These are phyloP conservation scores for Cephaloascus fragrans DNA, from an alignment of 805 yeast genomes.

Conservation along the genomic window DNA sequence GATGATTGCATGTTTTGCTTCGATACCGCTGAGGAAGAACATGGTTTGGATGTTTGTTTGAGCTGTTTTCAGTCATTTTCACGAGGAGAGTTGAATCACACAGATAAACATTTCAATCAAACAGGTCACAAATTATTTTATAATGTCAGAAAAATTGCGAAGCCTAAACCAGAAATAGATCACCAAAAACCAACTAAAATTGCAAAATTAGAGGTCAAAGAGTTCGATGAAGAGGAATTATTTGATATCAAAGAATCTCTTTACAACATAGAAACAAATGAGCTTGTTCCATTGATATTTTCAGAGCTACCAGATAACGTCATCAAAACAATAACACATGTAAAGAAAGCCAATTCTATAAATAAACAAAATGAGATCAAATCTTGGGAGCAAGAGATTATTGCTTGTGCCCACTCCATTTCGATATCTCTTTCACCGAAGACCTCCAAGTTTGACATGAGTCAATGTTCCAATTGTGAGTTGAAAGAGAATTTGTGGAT, in stretches of 20 bases:
- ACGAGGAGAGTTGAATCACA: conserved; percentile 35
- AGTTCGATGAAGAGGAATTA: conserved; percentile 51
- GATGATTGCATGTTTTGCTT: conserved; percentile 90
- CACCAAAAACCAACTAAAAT: conserved; percentile 31
- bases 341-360: conserved; percentile 50
- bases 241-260: conserved; percentile 36
- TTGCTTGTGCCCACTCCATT: conserved; percentile 69
- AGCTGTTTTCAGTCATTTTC: conserved; percentile 65
- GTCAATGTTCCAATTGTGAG: conserved; percentile 49
- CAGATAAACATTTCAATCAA: conserved; percentile 42
- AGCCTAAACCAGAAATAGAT: conserved; percentile 22
- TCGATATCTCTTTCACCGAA: conserved; percentile 40
- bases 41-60: conserved; percentile 71
- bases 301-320: conserved; percentile 16
- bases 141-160: conserved; percentile 44
- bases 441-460: conserved; percentile 15
- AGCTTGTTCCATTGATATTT: no score
- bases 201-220: conserved; percentile 58
- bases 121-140: conserved; percentile 49
- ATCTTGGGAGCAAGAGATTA: conserved; percentile 87
- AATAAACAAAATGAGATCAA: conserved; percentile 58
- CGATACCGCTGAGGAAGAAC: conserved; percentile 46
- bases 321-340: conserved; percentile 24
- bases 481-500: conserved; percentile 81
- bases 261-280: conserved; percentile 21